Base-by-base conservation (phyloP, 495 filamentous ascomycete genomes). In the Podospora australis region DNA sequence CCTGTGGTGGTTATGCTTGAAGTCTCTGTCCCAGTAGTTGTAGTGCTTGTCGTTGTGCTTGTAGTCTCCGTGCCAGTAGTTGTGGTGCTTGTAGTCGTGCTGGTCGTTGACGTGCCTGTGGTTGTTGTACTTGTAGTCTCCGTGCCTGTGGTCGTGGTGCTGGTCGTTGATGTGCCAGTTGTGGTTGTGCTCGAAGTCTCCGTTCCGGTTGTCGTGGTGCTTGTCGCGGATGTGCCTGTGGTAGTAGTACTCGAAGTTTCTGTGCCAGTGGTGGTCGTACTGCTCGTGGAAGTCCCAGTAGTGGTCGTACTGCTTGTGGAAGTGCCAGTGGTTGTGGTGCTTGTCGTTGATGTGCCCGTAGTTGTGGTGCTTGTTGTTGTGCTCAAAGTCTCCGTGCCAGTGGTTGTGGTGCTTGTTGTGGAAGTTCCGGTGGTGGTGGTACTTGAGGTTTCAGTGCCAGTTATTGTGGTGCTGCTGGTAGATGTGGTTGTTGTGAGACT, bases 51-150 rank as follows among this genome's bases (percentile, higher is more conserved):
- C 14, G 40, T 25, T 14, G 40, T 43, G 40, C 21, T 23, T 13
- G 40, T 43, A 3, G 22, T 43, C 4, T 5, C 5, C 5, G 40
- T 25, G 10, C 21, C 23, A 14, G 40, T 43, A 1, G 40, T 43
- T 14, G 21, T 28, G 40, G 22, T 24, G 9, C 22, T 43, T 21
- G 40, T 43, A 9, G 40, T 43, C 28, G 40, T 43, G 40, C 40
- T 43, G 22, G 22, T 24, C 14, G 40, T 43, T 28, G 21, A 19
- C 17, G 38, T 40, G 38, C 14, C 20, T 2, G 38, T 19, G 21
- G 21, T 24, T 1, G 38, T 40, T 40, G 38, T 30, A 13, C 26
- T 30, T 6, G 26, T 30, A 6, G 26, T 30, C 6, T 6, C 6
- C 13, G 21, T 40, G 16, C 38, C 38, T 21, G 38, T 40, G 13